Percentiles rank a stretch among this genome's conserved stretches.
These are phyloP conservation scores for Epichloe scottii DNA, from an alignment of 2,329 filamentous ascomycete species.

Conservation along the genomic window DNA sequence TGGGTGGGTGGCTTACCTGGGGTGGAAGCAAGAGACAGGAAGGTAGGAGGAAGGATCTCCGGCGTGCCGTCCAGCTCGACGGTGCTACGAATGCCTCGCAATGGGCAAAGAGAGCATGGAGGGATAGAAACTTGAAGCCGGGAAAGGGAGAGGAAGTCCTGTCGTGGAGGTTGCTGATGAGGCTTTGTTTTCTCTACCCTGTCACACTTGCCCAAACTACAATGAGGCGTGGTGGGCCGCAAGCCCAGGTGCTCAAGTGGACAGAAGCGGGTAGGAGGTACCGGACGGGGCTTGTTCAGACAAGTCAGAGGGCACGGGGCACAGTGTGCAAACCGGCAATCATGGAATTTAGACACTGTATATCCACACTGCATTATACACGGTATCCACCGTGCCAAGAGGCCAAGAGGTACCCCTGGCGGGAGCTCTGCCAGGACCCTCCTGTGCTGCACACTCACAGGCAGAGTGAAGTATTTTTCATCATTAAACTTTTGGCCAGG, in stretches of 20 bases:
- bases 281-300: conserved; percentile 1
- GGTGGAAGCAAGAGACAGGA: conserved; percentile 14
- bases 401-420: too few species aligned
- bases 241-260: conserved; percentile 5
- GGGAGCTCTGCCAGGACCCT: not conserved
- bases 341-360: not conserved
- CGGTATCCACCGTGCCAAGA: too few species aligned
- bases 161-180: conserved; percentile 23
- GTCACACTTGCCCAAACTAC: conserved; percentile 19
- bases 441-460: not conserved
- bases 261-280: not conserved
- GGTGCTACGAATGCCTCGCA: conserved; percentile 26
- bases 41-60: conserved; percentile 14
- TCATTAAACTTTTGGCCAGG: not conserved
- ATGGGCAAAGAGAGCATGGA: conserved; percentile 25
- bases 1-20: conserved; percentile 19
- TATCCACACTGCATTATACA: not conserved
- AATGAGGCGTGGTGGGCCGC: conserved; percentile 15
- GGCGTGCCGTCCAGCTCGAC: conserved; percentile 24
- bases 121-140: conserved; percentile 12
- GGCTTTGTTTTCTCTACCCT: conserved; percentile 30
- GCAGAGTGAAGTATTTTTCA: not conserved
- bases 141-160: conserved; percentile 13
- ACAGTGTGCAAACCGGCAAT: not conserved
- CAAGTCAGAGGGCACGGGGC: not conserved